phyloP scores from a whole-genome alignment of 2,329 filamentous ascomycete species.

The Bipolaris gigantea region DNA sequence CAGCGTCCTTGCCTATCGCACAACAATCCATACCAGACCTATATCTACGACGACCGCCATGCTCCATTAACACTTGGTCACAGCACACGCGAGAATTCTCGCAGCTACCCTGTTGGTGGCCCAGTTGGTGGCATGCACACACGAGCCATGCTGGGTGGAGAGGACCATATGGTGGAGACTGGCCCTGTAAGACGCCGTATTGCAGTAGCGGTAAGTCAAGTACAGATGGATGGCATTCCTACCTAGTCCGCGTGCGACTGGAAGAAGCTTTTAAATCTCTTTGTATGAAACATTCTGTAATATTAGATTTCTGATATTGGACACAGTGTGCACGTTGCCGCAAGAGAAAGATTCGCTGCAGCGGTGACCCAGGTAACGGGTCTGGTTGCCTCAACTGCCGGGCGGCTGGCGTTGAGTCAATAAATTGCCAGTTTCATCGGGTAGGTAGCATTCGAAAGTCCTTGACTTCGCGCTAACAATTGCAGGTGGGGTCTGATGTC shows the following conservation, averaged over 20 bases:
- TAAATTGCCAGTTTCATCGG: conserved; percentile 74
- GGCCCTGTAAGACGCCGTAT: conserved; percentile 54
- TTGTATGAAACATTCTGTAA: background rate
- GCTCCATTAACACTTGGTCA: conserved; percentile 22
- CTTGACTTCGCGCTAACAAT: conserved; percentile 10
- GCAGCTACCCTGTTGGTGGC: conserved; percentile 29
- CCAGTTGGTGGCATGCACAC: conserved; percentile 22
- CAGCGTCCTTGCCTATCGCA: conserved; percentile 21
- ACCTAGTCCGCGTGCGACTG: background rate
- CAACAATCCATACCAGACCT: conserved; percentile 15
- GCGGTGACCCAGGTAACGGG: conserved; percentile 78
- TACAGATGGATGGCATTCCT: background rate
- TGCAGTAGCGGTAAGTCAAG: conserved; percentile 43
- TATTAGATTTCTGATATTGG: conserved; percentile 1
- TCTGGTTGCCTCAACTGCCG: conserved; percentile 81
- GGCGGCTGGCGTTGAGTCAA: conserved; percentile 65
- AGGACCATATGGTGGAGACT: conserved; percentile 38
- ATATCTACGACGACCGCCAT: conserved; percentile 33
- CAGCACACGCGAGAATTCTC: conserved; percentile 26
- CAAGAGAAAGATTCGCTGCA: conserved; percentile 93
- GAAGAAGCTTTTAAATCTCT: background rate
- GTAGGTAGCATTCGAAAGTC: conserved; percentile 50
- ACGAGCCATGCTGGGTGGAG: conserved; percentile 12
- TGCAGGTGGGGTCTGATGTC: conserved; percentile 39
- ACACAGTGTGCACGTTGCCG: conserved; percentile 82